Conservation (phyloP, 2,329 filamentous ascomycete genomes). For the Parafenestella ontariensis region DNA sequence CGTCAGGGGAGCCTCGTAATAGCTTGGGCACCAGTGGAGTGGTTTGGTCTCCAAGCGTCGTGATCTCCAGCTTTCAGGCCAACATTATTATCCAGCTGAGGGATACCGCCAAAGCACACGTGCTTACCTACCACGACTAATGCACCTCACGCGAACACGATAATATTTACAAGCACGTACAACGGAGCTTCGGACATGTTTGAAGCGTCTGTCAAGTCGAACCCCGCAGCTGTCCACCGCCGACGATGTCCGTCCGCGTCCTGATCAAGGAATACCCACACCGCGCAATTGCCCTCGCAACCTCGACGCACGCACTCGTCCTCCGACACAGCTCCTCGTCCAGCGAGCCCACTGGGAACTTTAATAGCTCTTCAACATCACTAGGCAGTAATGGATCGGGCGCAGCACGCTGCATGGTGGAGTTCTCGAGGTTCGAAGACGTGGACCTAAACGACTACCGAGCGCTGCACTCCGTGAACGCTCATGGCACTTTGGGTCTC, state of each 20-base stretch:
- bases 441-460: conserved; percentile 79
- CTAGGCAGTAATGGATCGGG: conserved; percentile 46
- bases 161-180: not conserved
- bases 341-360: conserved; percentile 59
- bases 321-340: conserved; percentile 77
- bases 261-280: conserved; percentile 86
- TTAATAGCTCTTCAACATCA: conserved; percentile 66
- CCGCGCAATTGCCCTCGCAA: conserved; percentile 86
- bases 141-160: conserved; percentile 4
- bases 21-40: conserved; percentile 25
- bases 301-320: conserved; percentile 79
- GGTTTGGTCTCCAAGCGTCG: conserved; percentile 17
- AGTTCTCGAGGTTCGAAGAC: conserved; percentile 73
- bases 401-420: conserved; percentile 78
- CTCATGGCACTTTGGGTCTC: conserved; percentile 86
- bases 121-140: conserved; percentile 26
- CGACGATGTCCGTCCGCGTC: conserved; percentile 67
- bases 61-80: conserved; percentile 18
- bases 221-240: conserved; percentile 17
- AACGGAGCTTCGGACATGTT: conserved; percentile 30
- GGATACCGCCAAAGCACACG: conserved; percentile 30
- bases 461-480: conserved; percentile 73
- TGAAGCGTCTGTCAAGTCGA: conserved; percentile 10
- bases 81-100: conserved; percentile 21
- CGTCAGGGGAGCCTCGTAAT: conserved; percentile 20